phyloP scores from a whole-genome alignment of 2,329 filamentous ascomycete species.

The Aureobasidium sp. region DNA sequence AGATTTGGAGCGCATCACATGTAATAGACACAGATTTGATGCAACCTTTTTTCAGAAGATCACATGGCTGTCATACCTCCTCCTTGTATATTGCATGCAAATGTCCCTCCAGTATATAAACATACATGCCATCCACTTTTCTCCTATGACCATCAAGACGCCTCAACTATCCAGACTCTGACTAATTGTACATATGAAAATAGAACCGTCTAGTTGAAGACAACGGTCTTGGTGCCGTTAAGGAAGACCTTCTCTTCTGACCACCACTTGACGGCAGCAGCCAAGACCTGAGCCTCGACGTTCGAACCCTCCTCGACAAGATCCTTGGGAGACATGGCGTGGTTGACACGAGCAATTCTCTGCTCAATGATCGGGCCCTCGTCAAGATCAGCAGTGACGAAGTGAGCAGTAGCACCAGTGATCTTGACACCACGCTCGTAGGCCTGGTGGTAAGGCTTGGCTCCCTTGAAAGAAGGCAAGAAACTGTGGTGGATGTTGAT shows the following conservation, averaged over 20 bases:
- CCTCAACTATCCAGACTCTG: neutral
- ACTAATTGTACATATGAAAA: neutral
- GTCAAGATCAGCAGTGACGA: slow-evolving; percentile 76
- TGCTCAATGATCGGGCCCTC: slow-evolving; percentile 87
- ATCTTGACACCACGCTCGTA: slow-evolving; percentile 84
- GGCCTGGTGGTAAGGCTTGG: slow-evolving; percentile 81
- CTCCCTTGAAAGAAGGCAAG: slow-evolving; percentile 79
- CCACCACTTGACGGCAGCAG: slow-evolving; percentile 76
- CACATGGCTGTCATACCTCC: neutral
- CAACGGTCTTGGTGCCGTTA: slow-evolving; percentile 72
- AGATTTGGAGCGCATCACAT: no score
- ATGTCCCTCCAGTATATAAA: neutral
- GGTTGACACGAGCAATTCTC: slow-evolving; percentile 67
- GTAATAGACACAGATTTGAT: no score
- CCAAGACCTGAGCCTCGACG: slow-evolving; percentile 75
- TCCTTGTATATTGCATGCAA: neutral
- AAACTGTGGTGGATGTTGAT: slow-evolving; percentile 92
- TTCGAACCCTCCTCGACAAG: slow-evolving; percentile 74
- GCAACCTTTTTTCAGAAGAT: neutral
- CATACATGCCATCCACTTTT: neutral
- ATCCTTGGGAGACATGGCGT: slow-evolving; percentile 66
- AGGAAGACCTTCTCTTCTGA: slow-evolving; percentile 69
- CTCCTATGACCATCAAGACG: neutral
- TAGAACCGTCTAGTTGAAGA: slow-evolving; percentile 47
- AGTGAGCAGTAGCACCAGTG: slow-evolving; percentile 77